Percentiles rank a stretch among this genome's conserved stretches.
phyloP scores from a whole-genome alignment of 2,329 filamentous ascomycete genomes.

The Nannizziopsis arthrosporioides region DNA sequence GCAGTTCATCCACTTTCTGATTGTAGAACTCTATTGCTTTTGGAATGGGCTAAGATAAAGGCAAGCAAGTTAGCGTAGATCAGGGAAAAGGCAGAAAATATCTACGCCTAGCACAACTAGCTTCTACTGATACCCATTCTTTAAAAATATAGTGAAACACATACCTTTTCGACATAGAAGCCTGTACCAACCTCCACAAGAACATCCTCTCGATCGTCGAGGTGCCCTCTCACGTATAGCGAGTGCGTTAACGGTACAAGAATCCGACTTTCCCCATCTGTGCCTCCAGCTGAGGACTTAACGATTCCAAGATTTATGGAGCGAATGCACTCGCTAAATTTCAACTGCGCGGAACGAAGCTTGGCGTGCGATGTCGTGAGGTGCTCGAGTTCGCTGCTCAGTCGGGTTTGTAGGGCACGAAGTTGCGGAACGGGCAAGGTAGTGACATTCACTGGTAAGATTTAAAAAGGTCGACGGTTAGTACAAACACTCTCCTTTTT shows the following conservation, averaged over 20 bases:
- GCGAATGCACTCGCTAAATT: constrained; percentile 80
- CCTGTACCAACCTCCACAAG: constrained; percentile 89
- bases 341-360: constrained; percentile 76
- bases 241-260: constrained; percentile 92
- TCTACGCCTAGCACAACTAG: not conserved
- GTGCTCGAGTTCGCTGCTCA: constrained; percentile 92
- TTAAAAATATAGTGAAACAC: constrained; percentile 4
- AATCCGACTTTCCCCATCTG: constrained; percentile 39
- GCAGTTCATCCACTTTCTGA: constrained; percentile 54
- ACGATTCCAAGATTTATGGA: constrained; percentile 55
- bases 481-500: too few relatives aligned
- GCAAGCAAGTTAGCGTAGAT: constrained; percentile 1
- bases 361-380: constrained; percentile 82
- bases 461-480: too few relatives aligned
- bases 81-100: not conserved
- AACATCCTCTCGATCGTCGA: constrained; percentile 63
- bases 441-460: constrained; percentile 51
- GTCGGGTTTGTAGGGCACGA: constrained; percentile 82
- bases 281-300: constrained; percentile 21
- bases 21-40: constrained; percentile 58
- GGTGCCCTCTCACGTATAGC: constrained; percentile 76
- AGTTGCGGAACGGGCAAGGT: constrained; percentile 76
- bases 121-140: too few relatives aligned
- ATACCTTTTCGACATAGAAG: constrained; percentile 85
- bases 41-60: constrained; percentile 33